Percentiles rank a stretch among this genome's conserved stretches.
Evolutionary conservation across 2,329 filamentous ascomycete genomes (phyloP).

Genomic region (Fusarium sp.): DNA sequence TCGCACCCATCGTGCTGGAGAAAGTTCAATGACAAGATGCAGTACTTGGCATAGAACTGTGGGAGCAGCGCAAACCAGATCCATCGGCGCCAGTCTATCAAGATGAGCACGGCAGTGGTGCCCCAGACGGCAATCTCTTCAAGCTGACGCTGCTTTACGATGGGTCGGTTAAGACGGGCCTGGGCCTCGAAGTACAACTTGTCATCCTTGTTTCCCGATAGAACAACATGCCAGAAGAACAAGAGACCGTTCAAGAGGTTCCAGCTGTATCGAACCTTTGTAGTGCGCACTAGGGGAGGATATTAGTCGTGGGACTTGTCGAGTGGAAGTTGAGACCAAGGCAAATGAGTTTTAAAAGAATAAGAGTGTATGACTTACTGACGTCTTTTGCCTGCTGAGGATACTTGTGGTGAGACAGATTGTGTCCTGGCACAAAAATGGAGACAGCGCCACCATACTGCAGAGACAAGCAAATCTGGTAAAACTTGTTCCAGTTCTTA

Average conservation of each 20-base stretch:
- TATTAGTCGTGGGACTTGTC: too few relatives aligned
- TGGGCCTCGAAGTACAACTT: conserved; percentile 23
- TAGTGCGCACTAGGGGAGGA: conserved; percentile 14
- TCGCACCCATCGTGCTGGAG: conserved; percentile 27
- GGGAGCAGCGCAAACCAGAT: conserved; percentile 24
- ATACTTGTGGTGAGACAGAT: conserved; percentile 30
- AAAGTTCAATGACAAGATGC: conserved; percentile 22
- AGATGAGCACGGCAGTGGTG: conserved; percentile 1
- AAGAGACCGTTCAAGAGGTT: conserved; percentile 19
- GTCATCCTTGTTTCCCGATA: conserved; percentile 21
- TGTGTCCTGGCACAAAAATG: conserved; percentile 24
- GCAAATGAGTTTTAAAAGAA: too few relatives aligned
- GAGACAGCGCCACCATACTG: conserved; percentile 26
- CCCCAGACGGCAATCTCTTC: conserved; percentile 27
- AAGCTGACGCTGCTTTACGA: conserved; percentile 12
- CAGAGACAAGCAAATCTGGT: conserved; percentile 28
- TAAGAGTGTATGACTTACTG: conserved; percentile 13
- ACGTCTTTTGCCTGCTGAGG: conserved; percentile 28
- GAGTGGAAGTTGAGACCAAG: too few relatives aligned
- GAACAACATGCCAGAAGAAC: conserved; percentile 25
- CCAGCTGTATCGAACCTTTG: conserved; percentile 30
- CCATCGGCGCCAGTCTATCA: conserved; percentile 24
- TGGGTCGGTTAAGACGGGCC: conserved; percentile 21
- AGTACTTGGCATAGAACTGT: conserved; percentile 24
- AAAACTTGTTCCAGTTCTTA: conserved; percentile 27